A percentile compares a stretch with the other conserved stretches of the same genome.
These are phyloP conservation scores for Huntiella omanensis DNA, from an alignment of 2,329 filamentous ascomycete species.

Conservation along the genomic window DNA sequence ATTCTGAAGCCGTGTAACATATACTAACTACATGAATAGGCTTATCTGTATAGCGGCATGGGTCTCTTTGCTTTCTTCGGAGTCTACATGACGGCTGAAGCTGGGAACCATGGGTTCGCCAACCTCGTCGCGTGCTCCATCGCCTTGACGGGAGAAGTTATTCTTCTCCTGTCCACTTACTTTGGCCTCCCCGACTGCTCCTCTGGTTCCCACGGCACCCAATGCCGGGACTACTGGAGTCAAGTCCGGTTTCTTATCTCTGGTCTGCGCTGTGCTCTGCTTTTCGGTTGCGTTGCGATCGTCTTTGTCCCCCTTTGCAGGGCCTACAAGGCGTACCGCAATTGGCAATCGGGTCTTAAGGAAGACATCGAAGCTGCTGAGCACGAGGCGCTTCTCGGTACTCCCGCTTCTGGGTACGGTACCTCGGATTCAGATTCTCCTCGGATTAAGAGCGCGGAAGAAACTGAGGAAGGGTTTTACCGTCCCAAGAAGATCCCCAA, in stretches of 20 bases:
- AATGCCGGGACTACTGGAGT: slow-evolving; percentile 22
- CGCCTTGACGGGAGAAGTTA: slow-evolving; percentile 51
- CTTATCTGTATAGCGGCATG: slow-evolving; percentile 8
- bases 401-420: not conserved
- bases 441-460: no score
- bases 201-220: not conserved
- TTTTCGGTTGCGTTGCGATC: slow-evolving; percentile 18
- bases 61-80: slow-evolving; percentile 8
- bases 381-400: slow-evolving; percentile 37
- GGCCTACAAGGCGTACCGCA: not conserved
- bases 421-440: not conserved
- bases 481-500: slow-evolving; percentile 70
- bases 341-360: not conserved
- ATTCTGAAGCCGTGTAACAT: not conserved
- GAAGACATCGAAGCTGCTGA: slow-evolving; percentile 21
- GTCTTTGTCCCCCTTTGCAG: slow-evolving; percentile 31
- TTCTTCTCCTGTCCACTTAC: slow-evolving; percentile 51
- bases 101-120: slow-evolving; percentile 49
- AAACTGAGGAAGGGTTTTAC: slow-evolving; percentile 55
- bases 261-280: not conserved
- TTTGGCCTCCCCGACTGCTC: slow-evolving; percentile 23
- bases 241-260: slow-evolving; percentile 35
- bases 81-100: slow-evolving; percentile 1
- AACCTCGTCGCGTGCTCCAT: slow-evolving; percentile 67
- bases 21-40: not conserved